Evolutionary conservation across 2,329 filamentous ascomycete genomes (phyloP), one percentile per base, ranked within the genome.

Genomic region (Colletotrichum sp.): DNA sequence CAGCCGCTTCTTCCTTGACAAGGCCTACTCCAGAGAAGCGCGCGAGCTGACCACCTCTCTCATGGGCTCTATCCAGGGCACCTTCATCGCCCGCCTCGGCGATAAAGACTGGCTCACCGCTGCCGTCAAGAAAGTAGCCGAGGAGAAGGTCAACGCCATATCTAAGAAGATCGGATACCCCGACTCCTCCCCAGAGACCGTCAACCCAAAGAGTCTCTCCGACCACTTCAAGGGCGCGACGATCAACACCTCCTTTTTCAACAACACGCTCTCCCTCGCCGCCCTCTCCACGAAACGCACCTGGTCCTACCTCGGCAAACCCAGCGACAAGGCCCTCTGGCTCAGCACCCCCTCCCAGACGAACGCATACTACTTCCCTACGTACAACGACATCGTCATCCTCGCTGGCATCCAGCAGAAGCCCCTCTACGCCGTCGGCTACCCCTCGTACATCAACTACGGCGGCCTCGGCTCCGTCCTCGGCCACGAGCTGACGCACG

Each of bases 401-500:
- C 92, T 91, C 1, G 92, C 92, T 0, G 93, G 92, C 0, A 93
- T 94, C 67, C 92, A 93, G 88, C 93, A 94, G 80, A 58, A 60
- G 2, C 92, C 93, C 0, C 85, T 92, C 2, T 94, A 94, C 80
- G 90, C 92, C 72, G 87, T 90, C 15, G 84, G 88, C 4, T 87
- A 93, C 2, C 93, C 93, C 0, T 84, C 90, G 26, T 95, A 94
- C 79, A 83, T 94, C 36, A 89, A 89, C 18, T 95, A 94, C 80
- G 93, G 92, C 18, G 90, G 90, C 1, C 93, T 94, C 80, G 93
- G 92, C 1, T 88, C 90, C 2, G 88, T 94, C 2, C 90, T 90
- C 10, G 93, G 92, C 5, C 93, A 94, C 80, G 93, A 94, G 81
- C 87, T 94, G 9, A 93, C 91, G 3, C 93, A 95, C 77, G 93